Percentiles rank a stretch among this genome's conserved stretches.
These are phyloP conservation scores for Aspergillus wentii DNA, from an alignment of 495 filamentous ascomycete genomes.

Conservation along the genomic window DNA sequence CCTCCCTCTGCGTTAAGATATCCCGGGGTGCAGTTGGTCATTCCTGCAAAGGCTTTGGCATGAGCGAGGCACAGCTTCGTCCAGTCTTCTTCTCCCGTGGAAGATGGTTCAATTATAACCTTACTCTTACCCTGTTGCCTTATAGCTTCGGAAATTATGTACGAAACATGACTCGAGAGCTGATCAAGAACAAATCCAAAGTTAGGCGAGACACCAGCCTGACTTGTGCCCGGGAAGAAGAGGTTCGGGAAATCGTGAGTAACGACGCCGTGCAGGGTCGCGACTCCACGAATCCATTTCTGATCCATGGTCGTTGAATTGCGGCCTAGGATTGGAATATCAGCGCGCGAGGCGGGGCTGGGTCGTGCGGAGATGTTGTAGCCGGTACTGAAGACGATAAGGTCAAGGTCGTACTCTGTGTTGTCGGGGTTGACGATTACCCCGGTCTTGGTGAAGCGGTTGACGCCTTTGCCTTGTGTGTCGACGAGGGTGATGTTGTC, in stretches of 20 bases:
- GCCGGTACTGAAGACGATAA: slow-evolving; percentile 26
- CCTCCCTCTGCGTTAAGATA: slow-evolving; percentile 50
- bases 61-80: slow-evolving; percentile 30
- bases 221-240: slow-evolving; percentile 38
- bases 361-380: slow-evolving; percentile 8
- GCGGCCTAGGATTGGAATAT: slow-evolving; percentile 35
- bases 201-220: slow-evolving; percentile 32
- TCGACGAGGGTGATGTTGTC: slow-evolving; percentile 24
- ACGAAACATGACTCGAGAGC: slow-evolving; percentile 32
- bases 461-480: slow-evolving; percentile 17
- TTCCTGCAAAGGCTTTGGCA: slow-evolving; percentile 29
- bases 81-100: slow-evolving; percentile 44
- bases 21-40: slow-evolving; percentile 50
- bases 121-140: slow-evolving; percentile 14
- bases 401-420: slow-evolving; percentile 28
- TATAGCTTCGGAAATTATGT: slow-evolving; percentile 42
- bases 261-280: slow-evolving; percentile 45
- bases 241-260: slow-evolving; percentile 48
- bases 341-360: slow-evolving; percentile 30
- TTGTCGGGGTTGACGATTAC: slow-evolving; percentile 31
- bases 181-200: slow-evolving; percentile 35
- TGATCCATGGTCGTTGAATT: slow-evolving; percentile 31
- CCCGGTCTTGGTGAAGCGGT: slow-evolving; percentile 10
- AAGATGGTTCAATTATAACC: slow-evolving; percentile 35
- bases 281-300: slow-evolving; percentile 28